Percentiles rank a stretch among this genome's conserved stretches.
Evolutionary conservation across 2,329 filamentous ascomycete species (phyloP).

Genomic region (Colletotrichum lini): DNA sequence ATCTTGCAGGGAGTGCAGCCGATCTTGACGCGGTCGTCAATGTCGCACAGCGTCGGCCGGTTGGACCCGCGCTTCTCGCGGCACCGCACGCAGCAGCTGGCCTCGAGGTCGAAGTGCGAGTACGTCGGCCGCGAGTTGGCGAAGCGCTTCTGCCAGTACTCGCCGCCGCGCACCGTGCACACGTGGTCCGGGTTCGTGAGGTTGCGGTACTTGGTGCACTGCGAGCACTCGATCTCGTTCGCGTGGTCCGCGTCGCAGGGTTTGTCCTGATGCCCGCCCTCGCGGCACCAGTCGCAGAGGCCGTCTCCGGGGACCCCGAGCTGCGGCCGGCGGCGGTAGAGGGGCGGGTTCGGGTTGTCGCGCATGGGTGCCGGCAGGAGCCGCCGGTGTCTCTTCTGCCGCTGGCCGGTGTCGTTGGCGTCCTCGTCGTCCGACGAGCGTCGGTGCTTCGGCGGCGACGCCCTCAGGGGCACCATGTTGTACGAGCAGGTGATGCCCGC

Average conservation of each 20-base stretch:
- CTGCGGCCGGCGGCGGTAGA: not conserved
- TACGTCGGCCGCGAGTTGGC: slow-evolving; percentile 34
- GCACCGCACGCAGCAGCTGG: slow-evolving; percentile 36
- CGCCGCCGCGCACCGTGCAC: slow-evolving; percentile 28
- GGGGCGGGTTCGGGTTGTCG: not conserved
- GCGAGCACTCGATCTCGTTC: slow-evolving; percentile 38
- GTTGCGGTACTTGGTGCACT: slow-evolving; percentile 35
- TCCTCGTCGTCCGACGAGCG: not conserved
- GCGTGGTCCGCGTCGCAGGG: slow-evolving; percentile 36
- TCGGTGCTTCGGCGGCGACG: not conserved
- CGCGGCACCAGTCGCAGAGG: slow-evolving; percentile 35
- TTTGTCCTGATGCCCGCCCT: not conserved
- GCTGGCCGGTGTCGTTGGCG: too few relatives aligned
- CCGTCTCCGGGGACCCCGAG: not conserved
- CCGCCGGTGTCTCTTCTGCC: not conserved
- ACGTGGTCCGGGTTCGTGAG: slow-evolving; percentile 31
- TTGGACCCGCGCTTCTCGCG: slow-evolving; percentile 1
- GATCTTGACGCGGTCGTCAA: slow-evolving; percentile 35
- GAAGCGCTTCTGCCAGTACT: slow-evolving; percentile 38
- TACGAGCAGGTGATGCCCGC: not conserved
- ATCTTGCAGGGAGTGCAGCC: slow-evolving; percentile 34
- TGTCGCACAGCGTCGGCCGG: slow-evolving; percentile 26
- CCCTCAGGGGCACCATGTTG: not conserved
- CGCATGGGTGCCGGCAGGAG: not conserved
- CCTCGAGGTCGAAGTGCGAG: slow-evolving; percentile 3